Base-by-base conservation (phyloP, 2,329 filamentous ascomycete genomes). In the Verticillium alfalfae region DNA sequence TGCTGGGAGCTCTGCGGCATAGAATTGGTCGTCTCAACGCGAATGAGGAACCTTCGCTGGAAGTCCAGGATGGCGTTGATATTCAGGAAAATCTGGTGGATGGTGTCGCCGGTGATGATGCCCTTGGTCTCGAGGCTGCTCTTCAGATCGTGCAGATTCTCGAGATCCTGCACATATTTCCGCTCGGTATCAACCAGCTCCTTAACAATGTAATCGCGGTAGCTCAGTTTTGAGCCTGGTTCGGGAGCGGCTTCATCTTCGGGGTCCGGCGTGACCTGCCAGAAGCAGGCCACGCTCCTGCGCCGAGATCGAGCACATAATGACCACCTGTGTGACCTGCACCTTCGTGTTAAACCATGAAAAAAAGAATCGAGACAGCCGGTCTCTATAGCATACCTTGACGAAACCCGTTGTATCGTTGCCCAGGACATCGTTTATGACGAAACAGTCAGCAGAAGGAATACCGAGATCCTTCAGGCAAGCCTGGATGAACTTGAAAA, bases 331-430 rank as follows among this genome's bases (percentile, higher is more conserved):
- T 31, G 91, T 93, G 62, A 97, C 93, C 76, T 78, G 55, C 1
- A 10, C 41, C n/a, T 26, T 16, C 9, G n/a, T 15, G 60, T 62
- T 62, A 64, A 63, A 3, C 15, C 16, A n/a, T 26, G 60, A 18
- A 54, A 15, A 8, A 54, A 34, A 5, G 58, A 41, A 22, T 59
- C 18, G 36, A 41, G 60, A 5, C 5, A 15, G 54, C 31, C 26
- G 26, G 54, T 58, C 45, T 22, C 45, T 56, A 31, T 31, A 62
- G 34, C 22, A 56, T 72, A 92, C 91, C 85, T 98, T 98, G 67
- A 97, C 93, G 73, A 99, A 98, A 3, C 95, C 95, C 55, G 92
- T 97, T 1, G 95, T 99, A 75, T 97, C 96, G 69, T 93, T 92
- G 60, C 92, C 92, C 75, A 95, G 93, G 56, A 98, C 80, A 76